A percentile compares a stretch with the other conserved stretches of the same genome.
phyloP scores from a whole-genome alignment of 345 rosid species.

The Camelina neglecta region DNA sequence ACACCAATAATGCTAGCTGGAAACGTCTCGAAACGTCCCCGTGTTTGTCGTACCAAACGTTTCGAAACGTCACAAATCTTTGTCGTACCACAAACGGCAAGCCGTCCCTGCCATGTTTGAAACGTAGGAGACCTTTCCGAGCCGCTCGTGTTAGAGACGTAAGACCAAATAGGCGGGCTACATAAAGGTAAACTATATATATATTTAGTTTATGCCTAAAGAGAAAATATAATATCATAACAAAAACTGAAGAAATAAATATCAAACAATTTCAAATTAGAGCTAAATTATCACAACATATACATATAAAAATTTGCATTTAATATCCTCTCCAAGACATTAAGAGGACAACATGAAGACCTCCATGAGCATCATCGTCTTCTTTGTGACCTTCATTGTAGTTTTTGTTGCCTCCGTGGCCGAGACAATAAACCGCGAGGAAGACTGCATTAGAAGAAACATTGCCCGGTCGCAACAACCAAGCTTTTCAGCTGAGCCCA shows the following conservation, averaged over 20 bases:
- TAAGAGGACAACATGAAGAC: slow-evolving; percentile 16
- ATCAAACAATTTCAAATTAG: neutral
- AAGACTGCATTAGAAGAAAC: slow-evolving; percentile 34
- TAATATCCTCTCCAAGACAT: neutral
- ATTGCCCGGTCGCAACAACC: slow-evolving; percentile 5
- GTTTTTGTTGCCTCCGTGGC: slow-evolving; percentile 15
- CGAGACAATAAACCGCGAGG: slow-evolving; percentile 6
- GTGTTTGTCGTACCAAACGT: too few species aligned
- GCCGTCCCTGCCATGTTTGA: too few species aligned
- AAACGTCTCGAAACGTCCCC: too few species aligned
- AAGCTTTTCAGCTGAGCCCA: neutral
- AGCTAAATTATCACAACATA: neutral
- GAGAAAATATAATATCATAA: too few species aligned
- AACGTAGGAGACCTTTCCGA: too few species aligned
- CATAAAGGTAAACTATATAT: too few species aligned
- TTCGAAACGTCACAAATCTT: too few species aligned
- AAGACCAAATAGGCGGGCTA: too few species aligned
- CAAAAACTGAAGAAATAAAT: neutral
- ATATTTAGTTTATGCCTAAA: too few species aligned
- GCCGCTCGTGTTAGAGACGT: too few species aligned
- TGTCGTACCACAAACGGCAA: too few species aligned
- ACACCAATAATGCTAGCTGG: too few species aligned
- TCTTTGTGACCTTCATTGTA: slow-evolving; percentile 1
- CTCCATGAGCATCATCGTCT: slow-evolving; percentile 1
- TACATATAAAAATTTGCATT: neutral